Evolutionary conservation across 768 basidiomycete species (phyloP), one percentile per base, ranked within the genome.

Genomic region (Psilocybe subaeruginosa): DNA sequence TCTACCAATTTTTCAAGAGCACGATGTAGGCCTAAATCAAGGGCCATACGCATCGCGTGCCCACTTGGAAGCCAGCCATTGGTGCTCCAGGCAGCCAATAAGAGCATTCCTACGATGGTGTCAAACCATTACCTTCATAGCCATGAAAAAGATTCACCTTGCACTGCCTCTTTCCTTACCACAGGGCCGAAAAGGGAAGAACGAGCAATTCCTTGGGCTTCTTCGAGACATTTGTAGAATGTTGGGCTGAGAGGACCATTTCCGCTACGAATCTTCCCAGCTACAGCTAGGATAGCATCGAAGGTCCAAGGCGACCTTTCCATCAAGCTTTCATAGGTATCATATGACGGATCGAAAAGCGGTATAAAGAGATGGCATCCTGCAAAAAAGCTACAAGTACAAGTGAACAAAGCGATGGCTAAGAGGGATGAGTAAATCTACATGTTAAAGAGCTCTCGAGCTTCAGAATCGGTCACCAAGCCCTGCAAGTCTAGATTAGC

Each of bases 331-430:
- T 97, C 95, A 78, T 92, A 96, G 14, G 93, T 93, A 80, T 98
- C 96, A 76, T 95, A 97, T 61, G 81, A 78, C 33, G 93, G 91
- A 77, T 97, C 95, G 80, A 96, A 97, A 63, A 97, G 82, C 50
- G 96, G 95, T 66, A 97, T 94, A 81, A 97, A 98, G 72, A 95
- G 84, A 79, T 97, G 92, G 77, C 95, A 97, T 52, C 95, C 95
- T 60, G 92, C 89, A 80, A 97, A 97, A 82, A 97, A 98, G 70
- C 93, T 95, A 80, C 63, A 70, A 71, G 67, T 71, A 75, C 72
- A 67, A 71, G 72, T 73, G 73, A 73, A 76, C 74, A 73, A 72
- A 68, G 66, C 67, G 71, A 68, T 72, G 64, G 69, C 69, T 70
- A 68, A 64, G 69, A 67, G 69, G 54, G 70, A 69, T 68, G 68